A percentile compares a stretch with the other conserved stretches of the same genome.
Conservation (phyloP, 805 yeast species). For the Jamesozyma lodderae region DNA sequence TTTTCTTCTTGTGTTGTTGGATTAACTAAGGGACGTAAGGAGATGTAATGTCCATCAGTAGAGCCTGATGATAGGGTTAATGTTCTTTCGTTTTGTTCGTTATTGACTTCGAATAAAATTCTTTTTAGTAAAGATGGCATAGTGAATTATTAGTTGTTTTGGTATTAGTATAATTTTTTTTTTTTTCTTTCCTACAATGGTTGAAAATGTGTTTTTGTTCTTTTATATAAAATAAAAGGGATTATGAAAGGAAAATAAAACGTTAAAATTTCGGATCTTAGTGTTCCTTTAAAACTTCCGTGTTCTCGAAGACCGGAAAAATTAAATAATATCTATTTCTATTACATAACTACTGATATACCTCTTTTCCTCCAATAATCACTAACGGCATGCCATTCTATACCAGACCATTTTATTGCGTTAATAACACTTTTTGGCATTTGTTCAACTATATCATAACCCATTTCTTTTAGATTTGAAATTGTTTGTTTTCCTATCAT, state of each 20-base stretch:
- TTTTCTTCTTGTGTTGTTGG: conserved; percentile 21
- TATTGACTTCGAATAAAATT: conserved; percentile 24
- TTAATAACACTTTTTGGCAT: conserved; percentile 50
- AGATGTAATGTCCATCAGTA: conserved; percentile 28
- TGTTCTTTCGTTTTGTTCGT: conserved; percentile 24
- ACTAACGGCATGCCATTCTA: conserved; percentile 61
- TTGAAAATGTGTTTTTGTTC: too few relatives aligned
- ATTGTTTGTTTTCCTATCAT: conserved; percentile 38
- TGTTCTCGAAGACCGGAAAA: background rate
- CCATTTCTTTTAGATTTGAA: conserved; percentile 33
- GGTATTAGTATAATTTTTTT: background rate
- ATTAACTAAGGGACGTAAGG: conserved; percentile 32
- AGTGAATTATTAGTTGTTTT: background rate
- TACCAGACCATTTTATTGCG: conserved; percentile 37
- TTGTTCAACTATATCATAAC: conserved; percentile 39
- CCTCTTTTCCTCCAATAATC: conserved; percentile 90
- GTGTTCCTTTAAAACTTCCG: too few relatives aligned
- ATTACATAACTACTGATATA: conserved; percentile 11
- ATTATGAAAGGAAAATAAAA: too few relatives aligned
- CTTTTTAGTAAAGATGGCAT: conserved; percentile 29
- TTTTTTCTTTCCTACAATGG: background rate
- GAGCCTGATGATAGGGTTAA: conserved; percentile 26
- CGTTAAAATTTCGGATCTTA: too few relatives aligned
- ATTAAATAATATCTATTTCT: background rate
- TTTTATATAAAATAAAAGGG: too few relatives aligned